Evolutionary conservation across 345 rosid species (phyloP), one percentile per base, ranked within the genome.

Genomic region (Turnera subulata): DNA sequence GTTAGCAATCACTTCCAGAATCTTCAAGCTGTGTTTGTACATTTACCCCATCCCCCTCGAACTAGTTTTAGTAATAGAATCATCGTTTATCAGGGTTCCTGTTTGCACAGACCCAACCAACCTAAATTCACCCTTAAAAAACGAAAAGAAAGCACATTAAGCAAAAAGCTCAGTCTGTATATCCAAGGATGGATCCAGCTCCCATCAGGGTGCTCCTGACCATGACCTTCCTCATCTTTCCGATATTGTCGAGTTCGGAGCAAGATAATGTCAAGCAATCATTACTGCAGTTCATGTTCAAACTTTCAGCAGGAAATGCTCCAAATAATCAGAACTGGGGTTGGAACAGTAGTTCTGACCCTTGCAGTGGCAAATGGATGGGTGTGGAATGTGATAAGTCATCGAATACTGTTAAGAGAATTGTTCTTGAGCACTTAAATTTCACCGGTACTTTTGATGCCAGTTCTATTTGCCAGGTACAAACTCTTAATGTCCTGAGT

Each of bases 341-440:
- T 17, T 85, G 91, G 88, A 73, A 67, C 70, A 25, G 23, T 25
- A 65, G 60, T 61, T 76, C 83, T 13, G 86, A 78, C 64, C 92
- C 88, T 46, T 82, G 88, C 70, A 40, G 6, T 21, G 73, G 58
- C 67, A 65, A 58, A 42, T 82, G 86, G 92, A 22, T 2, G 29
- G 88, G 86, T 2, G 76, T 82, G 22, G 33, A 11, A 0, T 82
- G 88, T 29, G 70, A 69, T 51, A 26, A 16, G 4, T 17, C 20
- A 15, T 55, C 32, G 14, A 56, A 50, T 20, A 43, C 46, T 11
- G 80, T 85, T 20, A 73, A 59, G 56, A 80, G 52, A 58, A 68
- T 82, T n/a, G 67, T 76, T 51, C 92, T 82, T 18, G 71, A 80
- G 5, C 67, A 40, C 58, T 45, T 76, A 43, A 73, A 76, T 59